Percentiles rank a stretch among this genome's conserved stretches.
Conservation (phyloP, 2,329 filamentous ascomycete species). For the Albifimbria verrucaria region DNA sequence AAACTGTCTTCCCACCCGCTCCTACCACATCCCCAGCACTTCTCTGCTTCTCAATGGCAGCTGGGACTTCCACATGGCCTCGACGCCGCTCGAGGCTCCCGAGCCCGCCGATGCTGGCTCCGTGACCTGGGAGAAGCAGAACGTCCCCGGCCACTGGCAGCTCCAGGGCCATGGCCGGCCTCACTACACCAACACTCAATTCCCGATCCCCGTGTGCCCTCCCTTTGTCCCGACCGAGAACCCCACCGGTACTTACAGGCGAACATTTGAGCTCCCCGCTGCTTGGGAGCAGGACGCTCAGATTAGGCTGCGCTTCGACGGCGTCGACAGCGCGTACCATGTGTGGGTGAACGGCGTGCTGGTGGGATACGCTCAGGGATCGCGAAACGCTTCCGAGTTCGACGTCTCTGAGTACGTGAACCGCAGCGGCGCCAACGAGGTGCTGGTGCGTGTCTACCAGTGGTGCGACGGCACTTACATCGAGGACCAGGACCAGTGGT, state of each 20-base stretch:
- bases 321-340: conserved; percentile 67
- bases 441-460: conserved; percentile 63
- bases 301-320: conserved; percentile 63
- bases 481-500: conserved; percentile 67
- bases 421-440: conserved; percentile 41
- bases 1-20: conserved; percentile 49
- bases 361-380: conserved; percentile 65
- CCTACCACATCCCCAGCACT: conserved; percentile 50
- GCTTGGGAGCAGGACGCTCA: conserved; percentile 41
- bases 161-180: conserved; percentile 63
- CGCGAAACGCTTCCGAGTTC: conserved; percentile 66
- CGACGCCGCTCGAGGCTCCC: conserved; percentile 43
- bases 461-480: conserved; percentile 66
- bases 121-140: conserved; percentile 37
- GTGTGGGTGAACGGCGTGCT: conserved; percentile 61
- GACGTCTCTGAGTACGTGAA: conserved; percentile 53
- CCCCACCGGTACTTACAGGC: conserved; percentile 59
- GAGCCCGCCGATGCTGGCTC: conserved; percentile 22
- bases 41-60: conserved; percentile 49
- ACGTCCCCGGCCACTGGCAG: conserved; percentile 66
- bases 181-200: conserved; percentile 65
- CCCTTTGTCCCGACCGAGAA: conserved; percentile 60
- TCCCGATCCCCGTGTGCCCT: conserved; percentile 62
- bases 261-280: conserved; percentile 48
- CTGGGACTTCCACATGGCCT: conserved; percentile 54